These are phyloP conservation scores for Calonectria ilicicola DNA, from an alignment of 2,329 filamentous ascomycete species.

Conservation along the genomic window DNA sequence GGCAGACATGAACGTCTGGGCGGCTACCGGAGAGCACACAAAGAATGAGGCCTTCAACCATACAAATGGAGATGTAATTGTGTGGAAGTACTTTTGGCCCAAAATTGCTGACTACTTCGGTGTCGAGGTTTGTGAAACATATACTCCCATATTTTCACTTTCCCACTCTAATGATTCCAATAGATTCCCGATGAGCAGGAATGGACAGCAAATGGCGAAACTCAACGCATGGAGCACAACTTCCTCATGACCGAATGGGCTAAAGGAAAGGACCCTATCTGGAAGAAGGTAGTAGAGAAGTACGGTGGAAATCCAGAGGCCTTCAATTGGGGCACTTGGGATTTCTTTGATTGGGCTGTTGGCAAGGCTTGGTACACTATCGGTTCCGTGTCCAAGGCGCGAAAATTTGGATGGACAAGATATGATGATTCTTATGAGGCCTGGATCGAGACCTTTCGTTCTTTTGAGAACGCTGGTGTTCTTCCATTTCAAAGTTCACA, in stretches of 20 bases:
- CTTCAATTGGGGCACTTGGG: constrained; percentile 33
- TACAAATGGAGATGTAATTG: constrained; percentile 26
- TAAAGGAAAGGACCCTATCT: constrained; percentile 31
- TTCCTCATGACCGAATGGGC: constrained; percentile 31
- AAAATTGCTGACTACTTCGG: constrained; percentile 21
- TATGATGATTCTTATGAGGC: constrained; percentile 33
- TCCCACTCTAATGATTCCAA: background rate
- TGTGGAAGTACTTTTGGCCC: constrained; percentile 28
- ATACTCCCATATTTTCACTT: too few relatives aligned
- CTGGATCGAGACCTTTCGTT: constrained; percentile 29
- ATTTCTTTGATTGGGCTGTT: constrained; percentile 35
- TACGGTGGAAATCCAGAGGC: constrained; percentile 29
- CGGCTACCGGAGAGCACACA: constrained; percentile 18
- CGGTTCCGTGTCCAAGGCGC: constrained; percentile 24
- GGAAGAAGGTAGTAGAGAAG: constrained; percentile 30
- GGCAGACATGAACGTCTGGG: constrained; percentile 28
- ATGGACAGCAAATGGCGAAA: constrained; percentile 29
- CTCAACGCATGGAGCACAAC: constrained; percentile 29
- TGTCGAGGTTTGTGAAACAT: constrained; percentile 12
- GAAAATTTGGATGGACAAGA: constrained; percentile 34
- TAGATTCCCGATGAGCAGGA: constrained; percentile 24
- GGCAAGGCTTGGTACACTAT: constrained; percentile 35
- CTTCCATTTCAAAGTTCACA: constrained; percentile 15
- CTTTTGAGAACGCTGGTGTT: constrained; percentile 34
- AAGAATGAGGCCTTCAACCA: constrained; percentile 32